phyloP scores from a whole-genome alignment of 2,329 filamentous ascomycete species.

The Fusarium albosuccineum region DNA sequence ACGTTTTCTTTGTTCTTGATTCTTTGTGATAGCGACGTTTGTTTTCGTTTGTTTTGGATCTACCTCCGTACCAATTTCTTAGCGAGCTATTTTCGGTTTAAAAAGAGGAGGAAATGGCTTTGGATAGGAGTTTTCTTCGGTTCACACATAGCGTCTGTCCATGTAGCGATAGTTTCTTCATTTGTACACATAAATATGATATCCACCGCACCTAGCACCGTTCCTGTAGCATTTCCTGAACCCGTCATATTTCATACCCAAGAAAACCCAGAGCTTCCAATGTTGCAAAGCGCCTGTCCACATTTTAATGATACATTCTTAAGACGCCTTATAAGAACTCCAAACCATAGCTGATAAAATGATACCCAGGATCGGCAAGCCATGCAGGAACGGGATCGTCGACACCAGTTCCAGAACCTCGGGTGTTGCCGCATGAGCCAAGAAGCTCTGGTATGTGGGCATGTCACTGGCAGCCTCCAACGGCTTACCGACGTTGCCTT shows the following conservation, averaged over 20 bases:
- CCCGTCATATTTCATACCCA: constrained; percentile 7
- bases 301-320: constrained; percentile 12
- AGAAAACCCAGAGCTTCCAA: neutral
- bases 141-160: constrained; percentile 26
- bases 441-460: neutral
- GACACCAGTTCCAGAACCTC: neutral
- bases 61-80: neutral
- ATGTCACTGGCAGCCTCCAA: neutral
- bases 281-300: constrained; percentile 18
- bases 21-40: constrained; percentile 24
- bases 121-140: constrained; percentile 10
- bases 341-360: neutral
- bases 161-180: constrained; percentile 36
- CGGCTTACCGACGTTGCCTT: constrained; percentile 6
- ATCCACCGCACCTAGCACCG: constrained; percentile 30
- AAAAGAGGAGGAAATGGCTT: constrained; percentile 26
- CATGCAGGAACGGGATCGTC: constrained; percentile 10
- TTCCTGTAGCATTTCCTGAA: constrained; percentile 14
- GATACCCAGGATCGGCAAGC: constrained; percentile 6
- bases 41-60: no score
- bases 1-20: constrained; percentile 39
- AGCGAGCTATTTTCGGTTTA: constrained; percentile 21
- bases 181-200: constrained; percentile 40
- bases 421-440: constrained; percentile 7
- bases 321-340: constrained; percentile 6